Base-by-base conservation (phyloP, 1,284 basidiomycete genomes). In the Austroboletus niveus region DNA sequence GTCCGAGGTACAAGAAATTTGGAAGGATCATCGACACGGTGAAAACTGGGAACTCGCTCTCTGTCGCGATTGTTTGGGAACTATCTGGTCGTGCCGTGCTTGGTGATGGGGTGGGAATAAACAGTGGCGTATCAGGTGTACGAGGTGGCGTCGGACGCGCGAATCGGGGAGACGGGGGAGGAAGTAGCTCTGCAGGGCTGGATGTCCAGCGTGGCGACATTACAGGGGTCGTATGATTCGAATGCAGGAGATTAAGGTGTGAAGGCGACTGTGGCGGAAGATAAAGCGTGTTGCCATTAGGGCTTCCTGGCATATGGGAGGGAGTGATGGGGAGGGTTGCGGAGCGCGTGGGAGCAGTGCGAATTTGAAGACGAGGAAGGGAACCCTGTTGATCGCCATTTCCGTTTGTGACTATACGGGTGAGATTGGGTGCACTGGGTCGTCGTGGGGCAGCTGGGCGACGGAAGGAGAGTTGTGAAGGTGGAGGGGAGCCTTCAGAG, bases 1-100 rank as follows among this genome's bases (percentile, higher is more conserved):
- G 91, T 1, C 95, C 95, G 15, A 98, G 80, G 69, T 84, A 98
- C 20, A 98, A 76, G 70, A 96, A 96, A 52, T 84, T 82, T 1
- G 95, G 94, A 1, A 98, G 75, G 56, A 98, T 97, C 11, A 86
- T 90, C 12, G 92, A 94, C 22, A 95, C 81, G 20, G 78, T 74
- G 63, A 96, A 95, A 3, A 73, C 69, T 6, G 82, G 81, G 56
- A 81, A 75, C 22, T 80, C 76, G 35, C 79, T 76, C 73, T 80
- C 81, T 0, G 79, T 78, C 14, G 78, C 78, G 10, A 77, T 78
- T 8, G 82, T 79, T 50, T 74, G 70, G 15, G 76, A 74, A 29
- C 69, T 64, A n/a, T 82, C 74, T 15, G 73, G 77, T 2, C 84
- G 79, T 3, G 84, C 84, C 0, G 85, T 87, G 34, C 71, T 68